Conservation (phyloP, 305 asterid genomes). For the Petunia hybrid region DNA sequence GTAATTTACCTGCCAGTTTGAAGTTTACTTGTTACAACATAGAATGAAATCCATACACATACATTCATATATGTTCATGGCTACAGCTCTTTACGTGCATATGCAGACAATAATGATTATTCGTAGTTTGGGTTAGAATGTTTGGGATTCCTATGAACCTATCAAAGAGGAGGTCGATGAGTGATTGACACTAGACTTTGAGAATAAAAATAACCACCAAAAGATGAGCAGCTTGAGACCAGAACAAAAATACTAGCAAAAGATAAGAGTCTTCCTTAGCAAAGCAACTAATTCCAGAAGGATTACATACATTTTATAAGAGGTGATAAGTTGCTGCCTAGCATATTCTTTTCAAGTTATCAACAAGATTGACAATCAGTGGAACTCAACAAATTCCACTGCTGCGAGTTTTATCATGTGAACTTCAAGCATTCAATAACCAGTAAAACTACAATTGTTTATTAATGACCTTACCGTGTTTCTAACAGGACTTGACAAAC, state of each 20-base stretch:
- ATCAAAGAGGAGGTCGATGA: not conserved
- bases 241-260: not conserved
- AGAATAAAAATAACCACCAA: slow-evolving; percentile 5
- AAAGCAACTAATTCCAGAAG: not conserved
- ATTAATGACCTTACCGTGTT: slow-evolving; percentile 65
- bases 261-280: not conserved
- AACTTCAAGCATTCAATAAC: slow-evolving; percentile 1
- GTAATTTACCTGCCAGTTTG: slow-evolving; percentile 65
- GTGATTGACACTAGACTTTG: not conserved
- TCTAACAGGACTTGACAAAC: slow-evolving; percentile 92
- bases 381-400: slow-evolving; percentile 9
- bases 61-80: not conserved
- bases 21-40: not conserved
- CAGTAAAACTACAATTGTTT: slow-evolving; percentile 3
- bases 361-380: not conserved
- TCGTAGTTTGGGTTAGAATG: not conserved
- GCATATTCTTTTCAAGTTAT: not conserved
- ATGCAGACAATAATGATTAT: not conserved
- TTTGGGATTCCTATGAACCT: too few relatives aligned
- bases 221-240: not conserved
- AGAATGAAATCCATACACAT: not conserved
- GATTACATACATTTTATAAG: not conserved
- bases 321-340: not conserved
- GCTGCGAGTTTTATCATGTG: not conserved
- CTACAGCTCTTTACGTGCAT: not conserved